These are phyloP conservation scores for Basidiobolus meristosporus DNA, from an alignment of 371 early-diverging fungal species.

Conservation along the genomic window DNA sequence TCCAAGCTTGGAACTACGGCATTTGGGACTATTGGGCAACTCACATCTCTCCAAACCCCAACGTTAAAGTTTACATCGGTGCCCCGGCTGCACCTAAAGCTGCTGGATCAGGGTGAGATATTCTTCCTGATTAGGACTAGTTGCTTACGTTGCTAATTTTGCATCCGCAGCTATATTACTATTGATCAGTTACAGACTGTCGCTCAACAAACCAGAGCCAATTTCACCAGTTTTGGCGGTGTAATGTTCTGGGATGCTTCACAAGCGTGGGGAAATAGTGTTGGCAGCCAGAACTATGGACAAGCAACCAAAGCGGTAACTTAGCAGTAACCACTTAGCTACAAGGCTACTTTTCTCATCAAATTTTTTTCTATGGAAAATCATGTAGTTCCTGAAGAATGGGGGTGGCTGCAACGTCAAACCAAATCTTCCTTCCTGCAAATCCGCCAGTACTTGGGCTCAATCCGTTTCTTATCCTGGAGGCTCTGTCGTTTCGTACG, in stretches of 20 bases:
- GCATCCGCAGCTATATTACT: no score
- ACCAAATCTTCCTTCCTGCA: conserved; percentile 1
- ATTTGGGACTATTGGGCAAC: conserved; percentile 33
- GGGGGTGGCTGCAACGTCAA: no score
- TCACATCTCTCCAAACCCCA: conserved; percentile 22
- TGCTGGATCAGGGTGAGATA: conserved; percentile 32
- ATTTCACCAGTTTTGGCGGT: conserved; percentile 28
- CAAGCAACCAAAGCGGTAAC: background rate
- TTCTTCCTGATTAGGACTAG: no score
- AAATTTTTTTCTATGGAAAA: no score
- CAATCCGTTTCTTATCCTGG: conserved; percentile 14
- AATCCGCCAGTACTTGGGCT: conserved; percentile 8
- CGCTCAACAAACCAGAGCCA: conserved; percentile 1
- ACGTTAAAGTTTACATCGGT: conserved; percentile 34
- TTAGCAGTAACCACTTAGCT: no score
- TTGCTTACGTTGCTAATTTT: no score
- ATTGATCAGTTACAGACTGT: no score
- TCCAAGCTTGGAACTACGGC: conserved; percentile 26
- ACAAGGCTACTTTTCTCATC: no score
- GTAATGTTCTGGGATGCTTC: conserved; percentile 48
- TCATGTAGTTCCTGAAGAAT: no score
- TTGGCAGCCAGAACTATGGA: background rate
- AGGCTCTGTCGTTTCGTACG: conserved; percentile 20
- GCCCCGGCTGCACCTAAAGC: conserved; percentile 34
- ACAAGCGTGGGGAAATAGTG: conserved; percentile 1